phyloP scores from a whole-genome alignment of 345 rosid genomes.

The Linum trigynum region DNA sequence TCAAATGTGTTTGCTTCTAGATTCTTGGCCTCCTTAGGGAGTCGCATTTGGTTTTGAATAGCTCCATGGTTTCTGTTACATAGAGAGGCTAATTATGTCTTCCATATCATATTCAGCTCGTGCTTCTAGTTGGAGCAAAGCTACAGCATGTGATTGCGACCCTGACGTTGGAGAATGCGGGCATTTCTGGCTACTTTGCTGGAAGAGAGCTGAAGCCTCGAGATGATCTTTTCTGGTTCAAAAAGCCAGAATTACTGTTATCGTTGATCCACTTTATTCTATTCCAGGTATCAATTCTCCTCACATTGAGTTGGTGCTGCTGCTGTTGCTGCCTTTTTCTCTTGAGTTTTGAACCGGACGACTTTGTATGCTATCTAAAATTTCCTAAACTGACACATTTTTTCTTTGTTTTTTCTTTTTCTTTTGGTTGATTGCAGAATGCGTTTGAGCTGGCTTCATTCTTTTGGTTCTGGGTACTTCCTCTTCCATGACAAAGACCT shows the following conservation, averaged over 20 bases:
- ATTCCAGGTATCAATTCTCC: slow-evolving; percentile 56
- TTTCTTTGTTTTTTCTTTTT: too few species aligned
- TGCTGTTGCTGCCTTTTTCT: neutral
- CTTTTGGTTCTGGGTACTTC: slow-evolving; percentile 91
- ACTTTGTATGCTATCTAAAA: neutral
- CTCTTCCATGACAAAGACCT: slow-evolving; percentile 16
- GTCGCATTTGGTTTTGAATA: neutral
- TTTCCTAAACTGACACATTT: slow-evolving; percentile 15
- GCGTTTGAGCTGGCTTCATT: slow-evolving; percentile 91
- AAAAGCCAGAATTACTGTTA: slow-evolving; percentile 69
- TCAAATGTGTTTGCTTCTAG: slow-evolving; percentile 3
- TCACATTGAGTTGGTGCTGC: slow-evolving; percentile 7
- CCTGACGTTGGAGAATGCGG: slow-evolving; percentile 63
- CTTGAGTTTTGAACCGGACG: neutral
- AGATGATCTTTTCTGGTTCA: slow-evolving; percentile 95
- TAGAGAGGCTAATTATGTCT: slow-evolving; percentile 4
- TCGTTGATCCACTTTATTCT: slow-evolving; percentile 78
- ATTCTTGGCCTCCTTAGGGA: neutral
- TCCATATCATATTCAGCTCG: slow-evolving; percentile 36
- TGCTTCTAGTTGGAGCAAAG: slow-evolving; percentile 77
- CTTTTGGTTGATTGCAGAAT: slow-evolving; percentile 77
- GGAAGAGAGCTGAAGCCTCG: slow-evolving; percentile 63
- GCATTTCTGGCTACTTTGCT: slow-evolving; percentile 37
- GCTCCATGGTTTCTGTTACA: neutral
- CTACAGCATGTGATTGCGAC: slow-evolving; percentile 89